Evolutionary conservation across 805 yeast species (phyloP).

Genomic region (Wickerhamiella australiensis): DNA sequence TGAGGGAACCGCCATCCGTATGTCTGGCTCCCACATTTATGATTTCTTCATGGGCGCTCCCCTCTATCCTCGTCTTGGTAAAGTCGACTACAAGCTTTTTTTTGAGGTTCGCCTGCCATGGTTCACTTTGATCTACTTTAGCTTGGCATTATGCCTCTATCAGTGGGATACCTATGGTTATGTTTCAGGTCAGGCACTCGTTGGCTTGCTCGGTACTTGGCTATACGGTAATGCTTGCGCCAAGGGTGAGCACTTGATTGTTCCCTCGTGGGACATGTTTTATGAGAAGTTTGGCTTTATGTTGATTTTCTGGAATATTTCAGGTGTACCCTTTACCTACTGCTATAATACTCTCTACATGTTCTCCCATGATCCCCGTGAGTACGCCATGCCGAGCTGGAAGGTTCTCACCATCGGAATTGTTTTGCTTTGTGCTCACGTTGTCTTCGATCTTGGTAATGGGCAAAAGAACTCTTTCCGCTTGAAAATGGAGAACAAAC

Average conservation of each 20-base stretch:
- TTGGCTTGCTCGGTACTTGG: constrained; percentile 77
- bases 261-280: constrained; percentile 99
- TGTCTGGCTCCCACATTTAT: constrained; percentile 84
- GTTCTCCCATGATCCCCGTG: constrained; percentile 70
- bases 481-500: constrained; percentile 61
- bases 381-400: constrained; percentile 57
- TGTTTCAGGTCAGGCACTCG: constrained; percentile 61
- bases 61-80: constrained; percentile 87
- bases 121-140: constrained; percentile 74
- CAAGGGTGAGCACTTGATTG: constrained; percentile 94
- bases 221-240: constrained; percentile 93
- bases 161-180: constrained; percentile 76
- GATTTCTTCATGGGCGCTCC: constrained; percentile 98
- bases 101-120: constrained; percentile 96
- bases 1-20: constrained; percentile 68
- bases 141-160: constrained; percentile 59
- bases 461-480: constrained; percentile 93
- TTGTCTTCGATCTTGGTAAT: constrained; percentile 87
- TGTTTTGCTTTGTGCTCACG: constrained; percentile 58
- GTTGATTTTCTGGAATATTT: constrained; percentile 97
- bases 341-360: constrained; percentile 84
- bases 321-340: constrained; percentile 97
- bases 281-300: constrained; percentile 98
- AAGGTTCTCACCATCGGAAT: constrained; percentile 49
- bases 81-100: constrained; percentile 89